Evolutionary conservation across 352 stramenopile genomes (phyloP).

Genomic region (Hyaloperonospora arabidopsidis): DNA sequence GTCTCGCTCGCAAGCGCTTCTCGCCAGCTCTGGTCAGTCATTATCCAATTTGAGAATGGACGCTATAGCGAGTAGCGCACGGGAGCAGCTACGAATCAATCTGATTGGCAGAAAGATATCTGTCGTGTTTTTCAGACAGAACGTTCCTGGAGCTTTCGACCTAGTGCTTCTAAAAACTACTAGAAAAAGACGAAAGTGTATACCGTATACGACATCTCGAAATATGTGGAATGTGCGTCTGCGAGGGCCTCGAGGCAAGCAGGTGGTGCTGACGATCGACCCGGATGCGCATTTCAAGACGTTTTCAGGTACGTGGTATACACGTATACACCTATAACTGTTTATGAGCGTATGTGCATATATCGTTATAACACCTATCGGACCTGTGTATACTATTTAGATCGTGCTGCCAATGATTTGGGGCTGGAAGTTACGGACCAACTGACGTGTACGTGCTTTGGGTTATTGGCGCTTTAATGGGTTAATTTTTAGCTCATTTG

Average conservation of each 20-base stretch:
- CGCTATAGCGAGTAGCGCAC: neutral
- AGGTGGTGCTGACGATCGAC: conserved; percentile 42
- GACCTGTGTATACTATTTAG: conserved; percentile 20
- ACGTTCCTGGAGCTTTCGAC: conserved; percentile 6
- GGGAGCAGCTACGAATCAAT: too few relatives aligned
- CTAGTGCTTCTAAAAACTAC: neutral
- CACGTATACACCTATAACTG: neutral
- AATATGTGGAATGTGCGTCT: conserved; percentile 62
- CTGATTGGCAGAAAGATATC: neutral
- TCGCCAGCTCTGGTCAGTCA: conserved; percentile 24
- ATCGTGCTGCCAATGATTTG: conserved; percentile 36
- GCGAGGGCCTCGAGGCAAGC: conserved; percentile 49
- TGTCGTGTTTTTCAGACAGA: neutral
- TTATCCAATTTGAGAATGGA: conserved; percentile 15
- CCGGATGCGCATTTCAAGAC: conserved; percentile 30
- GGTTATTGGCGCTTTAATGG: neutral
- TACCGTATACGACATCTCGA: neutral
- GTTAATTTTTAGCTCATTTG: neutral
- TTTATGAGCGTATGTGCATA: too few relatives aligned
- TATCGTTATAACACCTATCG: too few relatives aligned
- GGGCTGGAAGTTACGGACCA: conserved; percentile 34
- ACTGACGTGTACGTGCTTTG: conserved; percentile 37
- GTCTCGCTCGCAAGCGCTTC: conserved; percentile 23
- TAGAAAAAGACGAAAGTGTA: neutral
- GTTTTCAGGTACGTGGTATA: conserved; percentile 42